Evolutionary conservation across 2,329 filamentous ascomycete species (phyloP).

Genomic region (Cladophialophora chaetospira): DNA sequence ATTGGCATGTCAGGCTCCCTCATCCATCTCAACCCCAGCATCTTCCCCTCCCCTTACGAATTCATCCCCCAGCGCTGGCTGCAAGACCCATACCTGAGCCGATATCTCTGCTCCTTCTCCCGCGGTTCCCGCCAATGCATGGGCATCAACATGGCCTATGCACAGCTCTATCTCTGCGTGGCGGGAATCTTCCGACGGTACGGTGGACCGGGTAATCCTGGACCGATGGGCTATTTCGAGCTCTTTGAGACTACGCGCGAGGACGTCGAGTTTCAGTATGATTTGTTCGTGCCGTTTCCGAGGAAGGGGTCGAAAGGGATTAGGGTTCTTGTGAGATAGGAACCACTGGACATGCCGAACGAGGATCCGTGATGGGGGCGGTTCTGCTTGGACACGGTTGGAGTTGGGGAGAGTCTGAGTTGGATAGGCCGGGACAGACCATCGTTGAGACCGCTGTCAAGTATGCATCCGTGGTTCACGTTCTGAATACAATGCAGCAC

Average conservation of each 20-base stretch:
- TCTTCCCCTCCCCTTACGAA: slow-evolving; percentile 40
- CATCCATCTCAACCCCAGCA: slow-evolving; percentile 34
- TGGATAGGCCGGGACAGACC: too few relatives aligned
- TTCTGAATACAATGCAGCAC: too few relatives aligned
- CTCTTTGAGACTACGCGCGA: neutral
- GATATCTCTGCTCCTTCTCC: slow-evolving; percentile 45
- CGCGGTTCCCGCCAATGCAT: slow-evolving; percentile 46
- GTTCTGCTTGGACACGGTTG: too few relatives aligned
- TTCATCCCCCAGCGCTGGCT: slow-evolving; percentile 46
- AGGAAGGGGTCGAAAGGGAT: neutral
- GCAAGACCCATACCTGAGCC: slow-evolving; percentile 37
- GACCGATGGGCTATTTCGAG: slow-evolving; percentile 2
- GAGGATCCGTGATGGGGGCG: too few relatives aligned
- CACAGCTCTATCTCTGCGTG: slow-evolving; percentile 35
- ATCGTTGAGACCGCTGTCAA: too few relatives aligned
- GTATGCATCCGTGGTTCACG: too few relatives aligned
- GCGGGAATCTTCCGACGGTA: slow-evolving; percentile 33
- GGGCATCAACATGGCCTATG: slow-evolving; percentile 41
- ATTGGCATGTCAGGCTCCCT: slow-evolving; percentile 32
- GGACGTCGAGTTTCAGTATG: slow-evolving; percentile 1
- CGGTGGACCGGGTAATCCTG: neutral
- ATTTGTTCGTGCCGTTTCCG: slow-evolving; percentile 4
- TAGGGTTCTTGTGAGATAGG: neutral
- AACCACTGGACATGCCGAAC: too few relatives aligned
- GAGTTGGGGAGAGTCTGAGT: too few relatives aligned